Evolutionary conservation across 2,329 filamentous ascomycete genomes (phyloP).

Genomic region (Rhynchosporium graminicola): DNA sequence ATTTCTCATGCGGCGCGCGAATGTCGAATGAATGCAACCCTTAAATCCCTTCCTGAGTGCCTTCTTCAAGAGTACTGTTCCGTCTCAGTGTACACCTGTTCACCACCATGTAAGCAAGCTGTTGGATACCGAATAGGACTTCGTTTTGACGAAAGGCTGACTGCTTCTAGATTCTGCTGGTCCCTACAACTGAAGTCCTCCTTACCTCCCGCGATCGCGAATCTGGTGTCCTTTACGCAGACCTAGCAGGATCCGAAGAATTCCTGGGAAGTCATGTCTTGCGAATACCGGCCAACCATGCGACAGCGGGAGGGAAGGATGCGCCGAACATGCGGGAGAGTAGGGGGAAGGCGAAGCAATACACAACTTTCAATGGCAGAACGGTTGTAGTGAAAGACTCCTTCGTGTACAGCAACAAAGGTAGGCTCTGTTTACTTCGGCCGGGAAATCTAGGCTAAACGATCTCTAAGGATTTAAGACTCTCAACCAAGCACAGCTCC

Average conservation of each 20-base stretch:
- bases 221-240: slow-evolving; percentile 72
- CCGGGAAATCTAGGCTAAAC: slow-evolving; percentile 32
- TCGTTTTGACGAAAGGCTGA: slow-evolving; percentile 20
- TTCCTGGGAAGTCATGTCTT: slow-evolving; percentile 97
- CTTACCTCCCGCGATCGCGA: slow-evolving; percentile 87
- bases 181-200: slow-evolving; percentile 90
- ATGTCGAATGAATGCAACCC: slow-evolving; percentile 81
- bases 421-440: slow-evolving; percentile 47
- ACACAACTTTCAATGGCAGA: slow-evolving; percentile 86
- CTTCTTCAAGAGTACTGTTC: slow-evolving; percentile 96
- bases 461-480: slow-evolving; percentile 75
- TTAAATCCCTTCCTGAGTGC: slow-evolving; percentile 97
- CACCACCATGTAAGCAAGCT: slow-evolving; percentile 71
- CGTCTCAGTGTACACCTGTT: slow-evolving; percentile 85
- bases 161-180: slow-evolving; percentile 69
- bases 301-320: slow-evolving; percentile 57
- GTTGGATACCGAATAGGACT: too few species aligned
- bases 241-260: slow-evolving; percentile 86
- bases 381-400: slow-evolving; percentile 94
- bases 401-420: slow-evolving; percentile 94
- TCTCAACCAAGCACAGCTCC: slow-evolving; percentile 82
- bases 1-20: slow-evolving; percentile 36
- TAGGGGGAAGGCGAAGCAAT: slow-evolving; percentile 91
- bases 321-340: slow-evolving; percentile 74
- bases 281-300: slow-evolving; percentile 66